These are phyloP conservation scores for Agapanthus africanus DNA, from an alignment of 106 monocot genomes.

Conservation along the genomic window DNA sequence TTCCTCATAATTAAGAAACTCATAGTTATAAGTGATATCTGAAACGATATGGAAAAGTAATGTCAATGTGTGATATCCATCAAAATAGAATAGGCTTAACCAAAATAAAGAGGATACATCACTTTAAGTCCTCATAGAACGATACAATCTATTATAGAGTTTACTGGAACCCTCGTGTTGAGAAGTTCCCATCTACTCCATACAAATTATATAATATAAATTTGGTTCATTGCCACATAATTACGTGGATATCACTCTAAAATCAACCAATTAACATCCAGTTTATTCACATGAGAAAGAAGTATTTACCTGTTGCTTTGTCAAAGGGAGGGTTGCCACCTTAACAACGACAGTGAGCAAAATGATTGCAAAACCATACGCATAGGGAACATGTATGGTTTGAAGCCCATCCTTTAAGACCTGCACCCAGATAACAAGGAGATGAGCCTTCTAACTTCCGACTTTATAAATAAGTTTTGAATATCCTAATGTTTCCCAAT, in stretches of 20 bases:
- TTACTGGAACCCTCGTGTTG: too few species aligned
- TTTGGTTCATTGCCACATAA: background rate
- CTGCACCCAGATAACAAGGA: too few species aligned
- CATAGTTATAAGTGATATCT: background rate
- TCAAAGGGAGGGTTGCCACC: conserved; percentile 63
- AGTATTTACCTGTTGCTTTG: conserved; percentile 78
- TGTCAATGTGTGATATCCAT: background rate
- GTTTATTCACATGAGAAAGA: background rate
- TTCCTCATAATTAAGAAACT: too few species aligned
- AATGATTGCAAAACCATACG: conserved; percentile 94
- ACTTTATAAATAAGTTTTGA: too few species aligned
- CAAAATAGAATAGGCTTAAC: background rate
- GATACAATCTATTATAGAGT: background rate
- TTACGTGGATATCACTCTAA: background rate
- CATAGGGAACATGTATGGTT: conserved; percentile 74
- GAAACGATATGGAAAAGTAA: background rate
- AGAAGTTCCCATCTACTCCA: background rate
- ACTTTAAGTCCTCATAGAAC: background rate
- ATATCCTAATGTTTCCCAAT: too few species aligned
- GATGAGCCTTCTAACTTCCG: too few species aligned
- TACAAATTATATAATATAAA: background rate
- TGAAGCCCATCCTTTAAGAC: conserved; percentile 79
- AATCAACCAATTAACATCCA: background rate
- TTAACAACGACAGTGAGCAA: conserved; percentile 85
- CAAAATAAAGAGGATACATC: background rate